These are phyloP conservation scores for Asclepias syriaca DNA, from an alignment of 257 asterid species.

Conservation along the genomic window DNA sequence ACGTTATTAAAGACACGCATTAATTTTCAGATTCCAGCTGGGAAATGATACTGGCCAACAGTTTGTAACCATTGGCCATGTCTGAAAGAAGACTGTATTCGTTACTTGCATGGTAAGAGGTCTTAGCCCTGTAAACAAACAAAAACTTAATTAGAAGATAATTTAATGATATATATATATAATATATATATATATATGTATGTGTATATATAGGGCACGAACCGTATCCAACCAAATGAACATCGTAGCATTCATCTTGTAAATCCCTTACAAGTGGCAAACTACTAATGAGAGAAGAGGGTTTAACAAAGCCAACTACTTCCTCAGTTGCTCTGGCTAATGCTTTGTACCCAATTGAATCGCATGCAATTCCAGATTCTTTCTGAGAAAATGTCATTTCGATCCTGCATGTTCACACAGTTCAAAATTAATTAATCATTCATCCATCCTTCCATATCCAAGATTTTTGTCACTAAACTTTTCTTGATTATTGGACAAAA, in stretches of 20 bases:
- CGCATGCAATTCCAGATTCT: constrained; percentile 80
- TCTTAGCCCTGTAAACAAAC: constrained; percentile 53
- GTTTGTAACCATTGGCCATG: constrained; percentile 80
- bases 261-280: constrained; percentile 83
- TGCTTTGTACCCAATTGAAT: constrained; percentile 78
- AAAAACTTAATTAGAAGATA: no score
- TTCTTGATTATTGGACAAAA: no score
- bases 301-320: constrained; percentile 82
- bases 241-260: constrained; percentile 96
- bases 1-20: background rate
- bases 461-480: no score
- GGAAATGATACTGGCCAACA: constrained; percentile 64
- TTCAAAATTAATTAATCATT: background rate
- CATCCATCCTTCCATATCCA: no score
- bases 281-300: constrained; percentile 87
- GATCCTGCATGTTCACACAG: constrained; percentile 44
- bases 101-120: constrained; percentile 94
- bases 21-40: constrained; percentile 58
- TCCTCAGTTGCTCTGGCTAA: constrained; percentile 90
- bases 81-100: constrained; percentile 91
- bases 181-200: no score
- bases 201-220: background rate
- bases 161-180: no score
- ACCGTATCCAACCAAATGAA: constrained; percentile 94
- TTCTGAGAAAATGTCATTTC: constrained; percentile 63